Evolutionary conservation across 106 monocot genomes (phyloP).

Genomic region (Dendrobium chrysotoxum): DNA sequence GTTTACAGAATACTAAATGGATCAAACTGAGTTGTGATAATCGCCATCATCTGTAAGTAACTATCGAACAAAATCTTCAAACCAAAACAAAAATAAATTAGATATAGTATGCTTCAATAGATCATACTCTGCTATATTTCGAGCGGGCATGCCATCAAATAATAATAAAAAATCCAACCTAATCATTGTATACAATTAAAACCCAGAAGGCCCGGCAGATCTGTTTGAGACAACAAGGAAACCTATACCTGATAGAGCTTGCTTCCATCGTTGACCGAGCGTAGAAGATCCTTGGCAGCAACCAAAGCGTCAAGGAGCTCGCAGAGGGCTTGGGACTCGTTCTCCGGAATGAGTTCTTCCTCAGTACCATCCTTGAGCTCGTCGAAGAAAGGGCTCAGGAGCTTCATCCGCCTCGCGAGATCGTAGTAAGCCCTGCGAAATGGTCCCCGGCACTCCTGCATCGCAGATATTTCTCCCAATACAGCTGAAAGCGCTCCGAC

Average conservation of each 20-base stretch:
- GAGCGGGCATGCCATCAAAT: not conserved
- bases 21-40: not conserved
- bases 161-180: not conserved
- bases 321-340: slow-evolving; percentile 15
- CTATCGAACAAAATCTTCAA: not conserved
- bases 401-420: slow-evolving; percentile 61
- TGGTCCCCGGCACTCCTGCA: slow-evolving; percentile 76
- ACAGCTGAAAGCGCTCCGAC: slow-evolving; percentile 27
- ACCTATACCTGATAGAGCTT: slow-evolving; percentile 72
- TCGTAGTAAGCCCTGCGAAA: slow-evolving; percentile 45
- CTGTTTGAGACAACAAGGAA: not conserved
- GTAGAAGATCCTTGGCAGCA: slow-evolving; percentile 51
- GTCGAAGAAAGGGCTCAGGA: slow-evolving; percentile 72
- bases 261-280: slow-evolving; percentile 51
- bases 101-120: not conserved
- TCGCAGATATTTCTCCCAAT: slow-evolving; percentile 41
- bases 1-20: not conserved
- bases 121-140: not conserved
- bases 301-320: slow-evolving; percentile 30
- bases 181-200: not conserved
- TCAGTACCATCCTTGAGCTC: slow-evolving; percentile 48
- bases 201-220: not conserved
- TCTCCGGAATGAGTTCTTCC: slow-evolving; percentile 10
- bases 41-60: not conserved
- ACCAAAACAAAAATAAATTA: not conserved